Percentiles rank a stretch among this genome's conserved stretches.
Conservation (phyloP, 345 rosid genomes). For the Schrenkiella parvula region DNA sequence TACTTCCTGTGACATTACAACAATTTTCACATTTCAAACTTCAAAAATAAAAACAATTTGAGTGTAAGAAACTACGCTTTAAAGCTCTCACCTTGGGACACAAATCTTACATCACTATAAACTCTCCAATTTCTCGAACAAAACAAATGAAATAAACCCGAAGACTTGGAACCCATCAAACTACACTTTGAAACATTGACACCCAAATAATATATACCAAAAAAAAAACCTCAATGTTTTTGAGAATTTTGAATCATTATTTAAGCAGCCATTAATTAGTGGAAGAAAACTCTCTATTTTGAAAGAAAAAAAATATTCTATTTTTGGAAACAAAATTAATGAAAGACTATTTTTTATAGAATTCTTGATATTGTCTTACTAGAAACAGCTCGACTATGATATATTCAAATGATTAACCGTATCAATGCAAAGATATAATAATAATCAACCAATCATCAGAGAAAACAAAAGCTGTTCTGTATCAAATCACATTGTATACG, state of each 20-base stretch:
- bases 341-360: not conserved
- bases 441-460: no score
- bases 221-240: not conserved
- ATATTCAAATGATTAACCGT: not conserved
- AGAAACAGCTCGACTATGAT: not conserved
- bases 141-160: not conserved
- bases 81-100: not conserved
- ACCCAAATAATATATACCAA: not conserved
- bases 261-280: not conserved
- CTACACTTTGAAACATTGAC: not conserved
- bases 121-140: conserved; percentile 1
- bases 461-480: not conserved
- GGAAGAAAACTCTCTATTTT: not conserved
- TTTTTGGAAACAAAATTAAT: conserved; percentile 12
- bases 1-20: conserved; percentile 53
- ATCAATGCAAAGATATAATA: not conserved
- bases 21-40: conserved; percentile 10
- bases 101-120: conserved; percentile 6
- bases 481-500: not conserved
- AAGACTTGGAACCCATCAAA: not conserved
- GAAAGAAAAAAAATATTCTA: no score
- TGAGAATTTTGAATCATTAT: not conserved
- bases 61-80: not conserved
- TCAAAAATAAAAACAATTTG: not conserved
- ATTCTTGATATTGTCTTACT: not conserved